A percentile compares a stretch with the other conserved stretches of the same genome.
Evolutionary conservation across 2,329 filamentous ascomycete species (phyloP).

Genomic region (Exserohilum rostratum): DNA sequence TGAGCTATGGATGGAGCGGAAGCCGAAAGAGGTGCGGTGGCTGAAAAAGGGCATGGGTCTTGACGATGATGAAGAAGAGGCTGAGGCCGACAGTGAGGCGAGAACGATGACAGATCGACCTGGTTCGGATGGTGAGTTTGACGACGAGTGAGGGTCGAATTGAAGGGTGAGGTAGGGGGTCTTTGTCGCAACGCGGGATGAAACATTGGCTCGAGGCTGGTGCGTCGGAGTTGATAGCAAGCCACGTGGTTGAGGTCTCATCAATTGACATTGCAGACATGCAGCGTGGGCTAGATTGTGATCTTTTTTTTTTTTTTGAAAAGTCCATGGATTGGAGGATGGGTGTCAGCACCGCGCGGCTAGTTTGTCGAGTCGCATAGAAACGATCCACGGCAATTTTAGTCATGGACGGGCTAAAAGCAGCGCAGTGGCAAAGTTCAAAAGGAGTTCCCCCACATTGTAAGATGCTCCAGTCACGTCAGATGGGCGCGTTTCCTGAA

Average conservation of each 20-base stretch:
- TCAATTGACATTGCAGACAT: background rate
- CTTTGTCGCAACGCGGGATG: background rate
- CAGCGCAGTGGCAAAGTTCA: no score
- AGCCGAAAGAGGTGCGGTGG: conserved; percentile 37
- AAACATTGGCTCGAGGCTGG: background rate
- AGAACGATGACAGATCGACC: conserved; percentile 15
- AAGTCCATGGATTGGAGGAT: background rate
- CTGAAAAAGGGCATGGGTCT: conserved; percentile 27
- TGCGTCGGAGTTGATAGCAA: background rate
- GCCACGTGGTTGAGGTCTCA: background rate
- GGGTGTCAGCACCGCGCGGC: background rate
- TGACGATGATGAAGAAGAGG: conserved; percentile 21
- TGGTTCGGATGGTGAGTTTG: conserved; percentile 22
- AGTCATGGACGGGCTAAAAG: background rate
- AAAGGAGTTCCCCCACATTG: no score
- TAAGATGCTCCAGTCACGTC: background rate
- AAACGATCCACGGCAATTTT: no score
- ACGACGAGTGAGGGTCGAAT: conserved; percentile 15
- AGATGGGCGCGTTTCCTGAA: background rate
- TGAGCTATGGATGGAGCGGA: conserved; percentile 46
- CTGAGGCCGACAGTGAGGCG: conserved; percentile 13
- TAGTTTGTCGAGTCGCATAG: no score
- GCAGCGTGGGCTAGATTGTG: background rate
- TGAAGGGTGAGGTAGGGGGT: background rate
- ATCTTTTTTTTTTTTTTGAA: background rate